Evolutionary conservation across 352 stramenopile genomes (phyloP).

Genomic region (Hyaloperonospora arabidopsidis): DNA sequence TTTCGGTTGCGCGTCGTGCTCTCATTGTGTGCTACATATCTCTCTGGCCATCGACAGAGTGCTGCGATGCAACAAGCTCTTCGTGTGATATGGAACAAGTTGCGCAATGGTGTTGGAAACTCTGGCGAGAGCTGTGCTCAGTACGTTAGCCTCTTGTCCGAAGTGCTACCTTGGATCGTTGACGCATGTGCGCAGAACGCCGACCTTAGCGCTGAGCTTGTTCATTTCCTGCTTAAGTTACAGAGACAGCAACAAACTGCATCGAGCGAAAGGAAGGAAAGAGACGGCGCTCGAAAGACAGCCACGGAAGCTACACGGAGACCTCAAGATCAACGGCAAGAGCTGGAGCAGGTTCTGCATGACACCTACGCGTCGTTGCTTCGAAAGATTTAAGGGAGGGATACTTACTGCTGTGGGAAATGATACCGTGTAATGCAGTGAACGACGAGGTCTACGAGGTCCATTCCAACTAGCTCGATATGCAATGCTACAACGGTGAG

Average conservation of each 20-base stretch:
- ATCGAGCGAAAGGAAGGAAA: too few relatives aligned
- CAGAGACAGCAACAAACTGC: too few relatives aligned
- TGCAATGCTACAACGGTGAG: too few relatives aligned
- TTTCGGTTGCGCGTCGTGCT: constrained; percentile 51
- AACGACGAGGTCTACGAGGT: too few relatives aligned
- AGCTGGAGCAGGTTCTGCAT: constrained; percentile 31
- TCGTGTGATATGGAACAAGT: constrained; percentile 51
- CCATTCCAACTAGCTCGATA: too few relatives aligned
- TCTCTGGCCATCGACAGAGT: constrained; percentile 30
- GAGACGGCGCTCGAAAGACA: too few relatives aligned
- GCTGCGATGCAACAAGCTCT: constrained; percentile 38
- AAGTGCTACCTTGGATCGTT: constrained; percentile 42
- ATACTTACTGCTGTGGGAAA: too few relatives aligned
- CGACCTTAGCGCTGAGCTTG: too few relatives aligned
- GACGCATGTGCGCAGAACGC: constrained; percentile 10
- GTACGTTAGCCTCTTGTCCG: constrained; percentile 32
- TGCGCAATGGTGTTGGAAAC: constrained; percentile 31
- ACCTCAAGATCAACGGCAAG: constrained; percentile 24
- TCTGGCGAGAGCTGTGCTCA: constrained; percentile 18
- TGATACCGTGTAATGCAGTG: too few relatives aligned
- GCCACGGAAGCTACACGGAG: too few relatives aligned
- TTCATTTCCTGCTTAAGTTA: too few relatives aligned
- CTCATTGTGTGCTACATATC: constrained; percentile 37
- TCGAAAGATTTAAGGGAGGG: constrained; percentile 25
- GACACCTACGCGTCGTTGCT: constrained; percentile 33